A percentile compares a stretch with the other conserved stretches of the same genome.
Evolutionary conservation across 352 stramenopile species (phyloP).

Genomic region (Pythium angustatum): DNA sequence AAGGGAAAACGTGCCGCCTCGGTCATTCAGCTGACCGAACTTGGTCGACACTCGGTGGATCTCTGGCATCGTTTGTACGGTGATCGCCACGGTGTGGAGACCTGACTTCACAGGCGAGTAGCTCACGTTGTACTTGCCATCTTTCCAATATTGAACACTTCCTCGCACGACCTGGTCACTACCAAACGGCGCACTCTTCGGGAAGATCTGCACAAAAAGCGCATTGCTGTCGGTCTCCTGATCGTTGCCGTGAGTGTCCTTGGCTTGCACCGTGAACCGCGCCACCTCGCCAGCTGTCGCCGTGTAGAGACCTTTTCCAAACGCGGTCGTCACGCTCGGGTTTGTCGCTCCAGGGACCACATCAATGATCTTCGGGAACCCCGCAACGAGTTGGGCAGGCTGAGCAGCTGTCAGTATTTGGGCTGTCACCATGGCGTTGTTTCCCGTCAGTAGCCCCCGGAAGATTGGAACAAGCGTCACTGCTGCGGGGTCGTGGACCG

Average conservation of each 20-base stretch:
- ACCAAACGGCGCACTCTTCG: constrained; percentile 33
- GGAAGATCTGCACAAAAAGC: constrained; percentile 57
- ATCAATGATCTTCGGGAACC: constrained; percentile 67
- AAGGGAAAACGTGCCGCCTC: constrained; percentile 85
- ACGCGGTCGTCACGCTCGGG: constrained; percentile 71
- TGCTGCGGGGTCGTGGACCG: constrained; percentile 5
- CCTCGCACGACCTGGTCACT: constrained; percentile 38
- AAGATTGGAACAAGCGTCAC: constrained; percentile 12
- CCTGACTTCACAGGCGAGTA: constrained; percentile 87
- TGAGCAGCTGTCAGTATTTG: constrained; percentile 38
- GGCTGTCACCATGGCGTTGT: constrained; percentile 50
- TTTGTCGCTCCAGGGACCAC: constrained; percentile 60
- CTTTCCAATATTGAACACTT: constrained; percentile 51
- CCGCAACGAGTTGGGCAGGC: constrained; percentile 41
- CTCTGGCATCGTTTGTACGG: constrained; percentile 72
- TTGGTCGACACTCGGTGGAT: constrained; percentile 81
- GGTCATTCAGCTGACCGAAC: constrained; percentile 68
- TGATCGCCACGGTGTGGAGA: constrained; percentile 85
- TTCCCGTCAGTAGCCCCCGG: constrained; percentile 42
- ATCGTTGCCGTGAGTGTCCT: constrained; percentile 85
- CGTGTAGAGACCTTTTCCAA: constrained; percentile 60
- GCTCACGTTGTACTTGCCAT: constrained; percentile 83
- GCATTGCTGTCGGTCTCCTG: constrained; percentile 42
- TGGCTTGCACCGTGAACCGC: constrained; percentile 77
- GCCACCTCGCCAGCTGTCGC: constrained; percentile 50